Conservation (phyloP, 352 stramenopile species). For the Phytophthora pseudosyringae region DNA sequence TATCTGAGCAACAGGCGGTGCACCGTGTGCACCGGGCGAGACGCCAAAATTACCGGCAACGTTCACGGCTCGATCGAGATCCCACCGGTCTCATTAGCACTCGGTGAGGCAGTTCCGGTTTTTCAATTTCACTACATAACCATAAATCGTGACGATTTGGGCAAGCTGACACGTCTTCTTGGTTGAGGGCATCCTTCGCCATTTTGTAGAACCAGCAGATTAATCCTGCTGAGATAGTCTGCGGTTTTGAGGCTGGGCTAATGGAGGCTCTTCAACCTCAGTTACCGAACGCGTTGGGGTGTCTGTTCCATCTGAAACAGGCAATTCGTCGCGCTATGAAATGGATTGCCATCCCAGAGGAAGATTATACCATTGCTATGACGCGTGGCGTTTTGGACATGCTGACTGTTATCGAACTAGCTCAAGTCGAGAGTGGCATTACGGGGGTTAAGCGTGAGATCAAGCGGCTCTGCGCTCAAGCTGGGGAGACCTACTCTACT, state of each 20-base stretch:
- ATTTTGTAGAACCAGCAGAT: constrained; percentile 1
- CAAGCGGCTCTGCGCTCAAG: not conserved
- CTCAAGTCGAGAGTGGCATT: constrained; percentile 8
- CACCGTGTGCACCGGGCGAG: too few relatives aligned
- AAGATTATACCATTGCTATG: constrained; percentile 8
- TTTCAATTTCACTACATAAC: not conserved
- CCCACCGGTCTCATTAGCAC: too few relatives aligned
- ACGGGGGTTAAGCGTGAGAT: constrained; percentile 5
- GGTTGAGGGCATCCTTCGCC: not conserved
- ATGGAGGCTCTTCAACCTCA: constrained; percentile 11
- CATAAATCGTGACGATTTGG: not conserved
- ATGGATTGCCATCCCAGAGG: constrained; percentile 2
- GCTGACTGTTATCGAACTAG: constrained; percentile 9
- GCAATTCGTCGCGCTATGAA: constrained; percentile 23
- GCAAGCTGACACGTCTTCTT: not conserved
- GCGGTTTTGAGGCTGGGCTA: constrained; percentile 3
- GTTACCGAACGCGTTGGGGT: constrained; percentile 12
- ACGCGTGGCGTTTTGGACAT: constrained; percentile 7
- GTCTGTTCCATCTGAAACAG: constrained; percentile 31
- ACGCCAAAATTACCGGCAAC: too few relatives aligned
- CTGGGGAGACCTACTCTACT: not conserved
- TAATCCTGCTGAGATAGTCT: constrained; percentile 7
- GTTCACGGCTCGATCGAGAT: too few relatives aligned
- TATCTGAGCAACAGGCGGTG: too few relatives aligned
- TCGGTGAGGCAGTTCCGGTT: not conserved